Evolutionary conservation across 2,329 filamentous ascomycete species (phyloP), one percentile per base, ranked within the genome.

Genomic region (Penicillium crustosum): DNA sequence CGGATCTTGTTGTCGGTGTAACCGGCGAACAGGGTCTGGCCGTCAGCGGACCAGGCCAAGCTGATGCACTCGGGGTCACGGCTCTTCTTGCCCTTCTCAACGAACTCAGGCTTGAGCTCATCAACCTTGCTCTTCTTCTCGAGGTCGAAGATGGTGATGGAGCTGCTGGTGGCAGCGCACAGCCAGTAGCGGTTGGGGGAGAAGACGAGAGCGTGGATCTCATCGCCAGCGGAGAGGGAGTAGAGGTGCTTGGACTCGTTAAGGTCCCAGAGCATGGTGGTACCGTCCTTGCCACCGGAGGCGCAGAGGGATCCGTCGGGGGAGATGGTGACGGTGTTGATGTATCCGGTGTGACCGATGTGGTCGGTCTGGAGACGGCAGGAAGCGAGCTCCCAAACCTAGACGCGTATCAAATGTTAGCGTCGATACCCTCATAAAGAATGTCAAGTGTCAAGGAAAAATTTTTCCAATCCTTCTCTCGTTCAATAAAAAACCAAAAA

Each of bases 101-200:
- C 85, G 85, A 94, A 96, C 81, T 99, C 94, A 71, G 93, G 93
- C 89, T 96, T 97, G 81, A 99, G 89, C 88, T 97, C 94, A 75
- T 97, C 93, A 77, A 97, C 93, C 90, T 97, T 97, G 89, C 89
- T 95, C 93, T 99, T 99, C 93, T 99, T 99, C 91, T 99, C 94
- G 72, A 99, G 88, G 78, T 99, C 94, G 84, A 99, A 99, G 87
- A 99, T 97, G 87, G 97, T 97, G 87, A 99, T 97, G 87, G 88
- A 92, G 83, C 87, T 91, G 78, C 91, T 86, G 66, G 94, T 99
- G 78, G 94, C 94, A 78, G 94, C 94, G 87, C 94, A 99, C 73
- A 99, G 89, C 94, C 94, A 99, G 91, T 99, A 99, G 81, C 94
- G 90, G 91, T 99, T 99, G 78, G 94, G 94, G 68, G 94, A 97